phyloP scores from a whole-genome alignment of 129 eudicot genomes.

The Scalesia atractyloides region DNA sequence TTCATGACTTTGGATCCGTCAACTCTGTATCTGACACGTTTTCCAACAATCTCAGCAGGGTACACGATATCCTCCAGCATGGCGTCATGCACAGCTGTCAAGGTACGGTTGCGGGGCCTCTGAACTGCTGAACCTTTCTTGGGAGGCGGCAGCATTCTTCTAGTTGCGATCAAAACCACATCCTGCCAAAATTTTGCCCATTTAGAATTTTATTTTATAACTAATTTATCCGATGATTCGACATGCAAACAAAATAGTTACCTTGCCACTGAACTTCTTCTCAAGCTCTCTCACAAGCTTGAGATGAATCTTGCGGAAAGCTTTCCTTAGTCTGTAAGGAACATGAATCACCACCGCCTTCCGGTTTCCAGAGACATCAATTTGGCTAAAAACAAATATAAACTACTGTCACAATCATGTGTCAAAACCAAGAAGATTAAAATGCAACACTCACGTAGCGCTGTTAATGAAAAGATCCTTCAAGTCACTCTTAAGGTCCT shows the following conservation, averaged over 20 bases:
- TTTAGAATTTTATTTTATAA: neutral
- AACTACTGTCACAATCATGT: constrained; percentile 5
- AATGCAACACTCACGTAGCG: constrained; percentile 36
- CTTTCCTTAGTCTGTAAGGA: constrained; percentile 82
- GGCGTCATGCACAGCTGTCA: constrained; percentile 71
- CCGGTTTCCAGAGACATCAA: constrained; percentile 75
- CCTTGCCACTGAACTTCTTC: constrained; percentile 97
- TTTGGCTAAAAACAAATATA: constrained; percentile 48
- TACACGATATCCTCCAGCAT: constrained; percentile 65
- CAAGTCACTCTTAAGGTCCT: constrained; percentile 70
- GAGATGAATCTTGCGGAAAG: constrained; percentile 84
- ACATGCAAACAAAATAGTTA: constrained; percentile 2
- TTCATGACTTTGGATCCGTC: constrained; percentile 73
- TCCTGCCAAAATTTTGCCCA: constrained; percentile 41
- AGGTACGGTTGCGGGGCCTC: constrained; percentile 66
- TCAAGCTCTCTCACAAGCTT: constrained; percentile 93
- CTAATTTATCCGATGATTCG: too few relatives aligned
- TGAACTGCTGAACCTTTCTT: constrained; percentile 77
- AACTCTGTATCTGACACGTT: constrained; percentile 57
- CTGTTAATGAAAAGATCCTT: constrained; percentile 70
- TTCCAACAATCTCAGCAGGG: constrained; percentile 80
- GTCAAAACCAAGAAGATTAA: neutral
- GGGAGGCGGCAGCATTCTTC: constrained; percentile 68
- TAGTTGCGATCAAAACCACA: constrained; percentile 68
- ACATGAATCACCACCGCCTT: constrained; percentile 88